Evolutionary conservation across 768 basidiomycete species (phyloP), one percentile per base, ranked within the genome.

Genomic region (Dioszegia hungarica): DNA sequence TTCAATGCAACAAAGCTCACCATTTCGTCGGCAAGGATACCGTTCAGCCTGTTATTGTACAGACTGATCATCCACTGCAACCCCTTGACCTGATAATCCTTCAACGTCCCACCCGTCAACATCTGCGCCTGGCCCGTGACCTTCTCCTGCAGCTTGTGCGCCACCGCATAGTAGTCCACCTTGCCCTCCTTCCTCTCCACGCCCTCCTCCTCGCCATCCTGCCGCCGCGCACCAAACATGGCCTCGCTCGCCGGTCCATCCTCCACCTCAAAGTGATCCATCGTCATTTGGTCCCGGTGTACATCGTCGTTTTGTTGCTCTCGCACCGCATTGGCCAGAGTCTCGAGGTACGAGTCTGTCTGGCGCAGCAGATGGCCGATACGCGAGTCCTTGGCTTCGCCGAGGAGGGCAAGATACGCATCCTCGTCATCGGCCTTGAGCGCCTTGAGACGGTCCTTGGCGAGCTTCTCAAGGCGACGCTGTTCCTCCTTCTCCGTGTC

Each of bases 361-460:
- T 98, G 94, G 41, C 87, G 82, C 55, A 99, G 80, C 25, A 98
- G 80, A 77, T 98, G 95, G 0, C 93, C 95, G 78, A 99, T 97
- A 77, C 95, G 88, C 10, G 94, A 97, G 70, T 99, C 95, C 76
- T 99, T 99, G 56, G 94, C 94, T 17, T 93, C 95, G 76, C 98
- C 95, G 69, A 99, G 90, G 68, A 99, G 87, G 74, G 92, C 92
- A 84, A 97, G 87, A 77, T 99, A 99, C n/a, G 90, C 93, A 78
- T 97, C 95, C 80, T 99, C 95, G 79, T 99, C 94, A 72, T 98
- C 93, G 27, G 88, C 88, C 78, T 94, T 92, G 65, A 98, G 85
- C 8, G 94, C 95, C 79, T 89, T 91, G 62, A 99, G 79, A 89
- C 93, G 91, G 77, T 98, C 95, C 80, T 98, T 98, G 43, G 88